These are phyloP conservation scores for Geotrichum fermentans DNA, from an alignment of 1,139 yeast genomes.

Conservation along the genomic window DNA sequence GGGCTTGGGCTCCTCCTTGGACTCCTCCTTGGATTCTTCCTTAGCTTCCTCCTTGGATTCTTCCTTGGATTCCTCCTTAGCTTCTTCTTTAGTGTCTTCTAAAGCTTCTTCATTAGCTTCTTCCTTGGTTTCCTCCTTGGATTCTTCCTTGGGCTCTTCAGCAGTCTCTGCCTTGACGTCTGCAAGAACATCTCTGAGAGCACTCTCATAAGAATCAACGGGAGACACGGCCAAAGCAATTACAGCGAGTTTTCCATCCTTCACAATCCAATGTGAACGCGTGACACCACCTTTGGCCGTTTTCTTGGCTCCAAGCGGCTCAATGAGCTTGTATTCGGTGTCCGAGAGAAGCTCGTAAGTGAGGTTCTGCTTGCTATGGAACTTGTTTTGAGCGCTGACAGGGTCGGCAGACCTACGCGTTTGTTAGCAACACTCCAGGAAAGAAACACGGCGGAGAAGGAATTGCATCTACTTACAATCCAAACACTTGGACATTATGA, in stretches of 20 bases:
- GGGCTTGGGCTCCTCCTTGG: too few species aligned
- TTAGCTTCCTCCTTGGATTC: conserved; percentile 2
- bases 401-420: conserved; percentile 54
- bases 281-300: conserved; percentile 58
- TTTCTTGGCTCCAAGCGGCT: conserved; percentile 77
- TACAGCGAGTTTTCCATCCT: conserved; percentile 63
- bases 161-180: conserved; percentile 19
- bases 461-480: conserved; percentile 23
- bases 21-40: conserved; percentile 11
- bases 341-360: conserved; percentile 75
- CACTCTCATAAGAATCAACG: conserved; percentile 63
- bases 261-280: conserved; percentile 87
- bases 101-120: conserved; percentile 11
- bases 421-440: too few species aligned
- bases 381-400: conserved; percentile 68
- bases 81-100: conserved; percentile 24
- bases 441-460: not conserved
- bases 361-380: conserved; percentile 65
- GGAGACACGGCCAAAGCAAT: conserved; percentile 72
- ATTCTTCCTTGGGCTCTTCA: conserved; percentile 18
- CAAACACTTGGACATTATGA: conserved; percentile 39
- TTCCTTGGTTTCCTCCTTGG: conserved; percentile 17
- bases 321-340: conserved; percentile 64
- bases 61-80: conserved; percentile 15
- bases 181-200: conserved; percentile 35